Percentiles rank a stretch among this genome's conserved stretches.
Conservation (phyloP, 768 basidiomycete genomes). For the Tricholoma matsutake region DNA sequence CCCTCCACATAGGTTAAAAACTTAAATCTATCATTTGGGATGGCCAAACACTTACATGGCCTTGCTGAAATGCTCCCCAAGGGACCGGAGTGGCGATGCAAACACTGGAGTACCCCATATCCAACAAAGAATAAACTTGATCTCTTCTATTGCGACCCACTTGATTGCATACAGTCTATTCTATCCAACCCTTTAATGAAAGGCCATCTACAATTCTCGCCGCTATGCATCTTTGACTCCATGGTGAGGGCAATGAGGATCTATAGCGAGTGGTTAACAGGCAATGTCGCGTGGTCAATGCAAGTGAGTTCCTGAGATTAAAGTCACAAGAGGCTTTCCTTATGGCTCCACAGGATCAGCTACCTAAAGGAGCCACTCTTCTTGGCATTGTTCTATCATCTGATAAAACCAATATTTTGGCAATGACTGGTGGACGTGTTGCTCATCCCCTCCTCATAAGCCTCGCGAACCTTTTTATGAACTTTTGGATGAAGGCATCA, state of each 20-base stretch:
- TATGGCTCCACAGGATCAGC: neutral
- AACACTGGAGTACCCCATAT: slow-evolving; percentile 5
- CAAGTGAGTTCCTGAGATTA: slow-evolving; percentile 10
- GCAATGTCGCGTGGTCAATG: slow-evolving; percentile 20
- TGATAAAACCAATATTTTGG: slow-evolving; percentile 19
- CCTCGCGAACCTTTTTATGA: slow-evolving; percentile 14
- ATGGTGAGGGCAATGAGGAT: slow-evolving; percentile 10
- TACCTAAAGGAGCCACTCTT: slow-evolving; percentile 13
- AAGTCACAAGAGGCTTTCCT: neutral
- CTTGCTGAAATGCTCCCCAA: neutral
- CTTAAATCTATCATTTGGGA: slow-evolving; percentile 1
- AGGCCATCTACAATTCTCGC: slow-evolving; percentile 20
- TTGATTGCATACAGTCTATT: slow-evolving; percentile 27
- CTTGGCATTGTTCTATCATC: slow-evolving; percentile 15
- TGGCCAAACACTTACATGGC: neutral
- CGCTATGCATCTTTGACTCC: too few relatives aligned
- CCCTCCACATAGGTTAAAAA: neutral
- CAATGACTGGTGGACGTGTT: slow-evolving; percentile 11
- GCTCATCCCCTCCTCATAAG: slow-evolving; percentile 14
- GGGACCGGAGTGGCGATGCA: slow-evolving; percentile 1
- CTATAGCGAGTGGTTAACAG: slow-evolving; percentile 22
- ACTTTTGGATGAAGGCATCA: slow-evolving; percentile 12
- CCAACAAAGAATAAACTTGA: slow-evolving; percentile 22
- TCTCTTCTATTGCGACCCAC: slow-evolving; percentile 27
- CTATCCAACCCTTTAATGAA: slow-evolving; percentile 23